phyloP scores from a whole-genome alignment of 2,329 filamentous ascomycete genomes.

The Knufia petricola region DNA sequence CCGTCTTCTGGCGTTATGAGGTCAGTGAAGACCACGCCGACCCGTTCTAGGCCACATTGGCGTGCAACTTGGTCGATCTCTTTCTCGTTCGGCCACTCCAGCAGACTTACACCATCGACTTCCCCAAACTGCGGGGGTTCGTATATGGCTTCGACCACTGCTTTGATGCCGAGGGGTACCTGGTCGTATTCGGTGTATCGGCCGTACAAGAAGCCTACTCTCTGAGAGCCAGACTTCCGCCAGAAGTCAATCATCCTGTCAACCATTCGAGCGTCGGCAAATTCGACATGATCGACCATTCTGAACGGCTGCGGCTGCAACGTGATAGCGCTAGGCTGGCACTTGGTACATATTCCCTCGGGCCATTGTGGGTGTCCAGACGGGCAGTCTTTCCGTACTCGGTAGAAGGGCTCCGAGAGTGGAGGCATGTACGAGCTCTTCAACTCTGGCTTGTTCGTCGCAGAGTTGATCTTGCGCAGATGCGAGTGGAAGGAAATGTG shows the following conservation, averaged over 20 bases:
- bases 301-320: slow-evolving; percentile 87
- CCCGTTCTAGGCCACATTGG: slow-evolving; percentile 73
- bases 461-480: slow-evolving; percentile 86
- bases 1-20: slow-evolving; percentile 70
- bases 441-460: slow-evolving; percentile 90
- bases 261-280: slow-evolving; percentile 72
- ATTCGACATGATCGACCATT: slow-evolving; percentile 98
- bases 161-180: slow-evolving; percentile 88
- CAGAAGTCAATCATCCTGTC: slow-evolving; percentile 88
- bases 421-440: slow-evolving; percentile 94
- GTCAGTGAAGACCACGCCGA: slow-evolving; percentile 93
- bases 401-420: slow-evolving; percentile 82
- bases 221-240: slow-evolving; percentile 73
- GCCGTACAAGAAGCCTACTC: slow-evolving; percentile 84
- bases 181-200: slow-evolving; percentile 83
- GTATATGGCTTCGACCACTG: slow-evolving; percentile 92
- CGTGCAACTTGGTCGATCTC: slow-evolving; percentile 71
- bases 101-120: slow-evolving; percentile 74
- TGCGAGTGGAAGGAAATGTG: slow-evolving; percentile 94
- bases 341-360: slow-evolving; percentile 95
- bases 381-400: slow-evolving; percentile 80
- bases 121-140: slow-evolving; percentile 89
- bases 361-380: slow-evolving; percentile 90
- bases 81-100: slow-evolving; percentile 74
- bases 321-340: slow-evolving; percentile 93